Conservation (phyloP, 305 asterid species). For the Withania somnifera region DNA sequence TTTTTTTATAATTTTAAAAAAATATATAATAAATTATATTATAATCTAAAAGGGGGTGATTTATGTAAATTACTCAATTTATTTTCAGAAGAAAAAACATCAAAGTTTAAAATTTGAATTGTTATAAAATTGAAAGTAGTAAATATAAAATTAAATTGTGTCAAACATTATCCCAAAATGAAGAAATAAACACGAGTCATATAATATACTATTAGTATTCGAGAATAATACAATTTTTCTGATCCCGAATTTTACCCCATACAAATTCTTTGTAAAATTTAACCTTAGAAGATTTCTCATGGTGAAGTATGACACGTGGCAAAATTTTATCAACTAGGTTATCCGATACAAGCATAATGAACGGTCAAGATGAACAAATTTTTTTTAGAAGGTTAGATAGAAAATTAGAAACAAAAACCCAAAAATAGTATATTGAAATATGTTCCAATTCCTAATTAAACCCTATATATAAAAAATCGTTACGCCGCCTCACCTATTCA, state of each 20-base stretch:
- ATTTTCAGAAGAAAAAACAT: not conserved
- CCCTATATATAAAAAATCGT: not conserved
- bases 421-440: no score
- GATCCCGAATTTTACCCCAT: no score
- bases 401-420: not conserved
- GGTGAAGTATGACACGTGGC: not conserved
- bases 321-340: not conserved
- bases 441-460: conserved; percentile 5
- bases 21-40: no score
- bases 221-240: no score
- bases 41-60: no score
- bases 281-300: not conserved
- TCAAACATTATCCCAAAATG: no score
- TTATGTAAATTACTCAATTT: no score
- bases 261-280: not conserved
- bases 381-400: not conserved
- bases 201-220: no score
- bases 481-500: conserved; percentile 10
- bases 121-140: no score
- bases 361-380: not conserved
- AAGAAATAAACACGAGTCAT: no score
- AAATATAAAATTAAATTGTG: no score
- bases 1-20: no score
- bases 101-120: not conserved
- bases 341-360: not conserved